Evolutionary conservation across 2,329 filamentous ascomycete genomes (phyloP).

Genomic region (Sporothrix schenckii): DNA sequence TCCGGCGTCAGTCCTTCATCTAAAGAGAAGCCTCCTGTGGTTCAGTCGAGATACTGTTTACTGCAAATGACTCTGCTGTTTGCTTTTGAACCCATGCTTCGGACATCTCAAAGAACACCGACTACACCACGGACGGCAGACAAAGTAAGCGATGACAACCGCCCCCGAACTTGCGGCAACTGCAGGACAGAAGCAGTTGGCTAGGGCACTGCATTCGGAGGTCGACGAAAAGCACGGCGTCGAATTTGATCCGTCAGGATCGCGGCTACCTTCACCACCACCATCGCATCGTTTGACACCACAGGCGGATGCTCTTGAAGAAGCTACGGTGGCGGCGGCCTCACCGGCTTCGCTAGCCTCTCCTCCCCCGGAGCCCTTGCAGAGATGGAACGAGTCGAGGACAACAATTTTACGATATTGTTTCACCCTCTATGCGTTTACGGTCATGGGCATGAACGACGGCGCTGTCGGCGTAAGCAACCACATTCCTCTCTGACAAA

Average conservation of each 20-base stretch:
- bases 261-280: not conserved
- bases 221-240: constrained; percentile 4
- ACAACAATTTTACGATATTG: constrained; percentile 62
- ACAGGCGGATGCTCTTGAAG: constrained; percentile 4
- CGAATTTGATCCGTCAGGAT: not conserved
- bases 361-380: constrained; percentile 39
- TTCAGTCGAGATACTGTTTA: not conserved
- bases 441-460: constrained; percentile 71
- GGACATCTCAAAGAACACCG: no score
- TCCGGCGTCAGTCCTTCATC: not conserved
- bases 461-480: constrained; percentile 60
- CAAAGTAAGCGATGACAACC: constrained; percentile 2
- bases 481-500: not conserved
- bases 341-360: not conserved
- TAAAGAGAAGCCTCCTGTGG: not conserved
- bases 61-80: not conserved
- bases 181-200: not conserved
- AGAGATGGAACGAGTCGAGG: constrained; percentile 66
- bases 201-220: not conserved
- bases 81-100: not conserved
- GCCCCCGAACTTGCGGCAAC: not conserved
- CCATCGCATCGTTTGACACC: not conserved
- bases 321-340: constrained; percentile 31
- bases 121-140: no score
- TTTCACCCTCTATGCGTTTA: constrained; percentile 63